A percentile compares a stretch with the other conserved stretches of the same genome.
phyloP scores from a whole-genome alignment of 306 rosid species.

The Pterocarpus macrocarpus region DNA sequence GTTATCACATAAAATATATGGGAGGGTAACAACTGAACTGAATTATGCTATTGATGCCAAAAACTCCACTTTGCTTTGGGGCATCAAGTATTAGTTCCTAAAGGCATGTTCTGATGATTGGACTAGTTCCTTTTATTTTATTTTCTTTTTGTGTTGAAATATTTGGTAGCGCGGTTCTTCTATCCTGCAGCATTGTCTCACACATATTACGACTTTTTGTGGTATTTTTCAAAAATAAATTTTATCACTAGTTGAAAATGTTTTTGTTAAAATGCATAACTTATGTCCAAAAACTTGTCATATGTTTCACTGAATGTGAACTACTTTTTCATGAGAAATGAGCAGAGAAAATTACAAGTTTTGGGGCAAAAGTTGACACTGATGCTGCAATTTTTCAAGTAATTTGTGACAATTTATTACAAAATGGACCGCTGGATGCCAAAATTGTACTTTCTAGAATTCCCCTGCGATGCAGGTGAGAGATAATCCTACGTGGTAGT shows the following conservation, averaged over 20 bases:
- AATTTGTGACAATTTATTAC: not conserved
- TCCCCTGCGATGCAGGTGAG: not conserved
- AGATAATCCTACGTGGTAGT: not conserved
- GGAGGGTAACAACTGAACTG: constrained; percentile 56
- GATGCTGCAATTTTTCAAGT: not conserved
- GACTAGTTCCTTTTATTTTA: not conserved
- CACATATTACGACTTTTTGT: constrained; percentile 17
- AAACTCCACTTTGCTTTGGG: constrained; percentile 79
- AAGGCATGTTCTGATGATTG: constrained; percentile 44
- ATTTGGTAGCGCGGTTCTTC: not conserved
- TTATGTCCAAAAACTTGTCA: not conserved
- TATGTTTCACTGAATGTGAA: constrained; percentile 2
- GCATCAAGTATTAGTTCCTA: constrained; percentile 71
- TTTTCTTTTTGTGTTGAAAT: constrained; percentile 10
- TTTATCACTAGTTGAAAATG: not conserved
- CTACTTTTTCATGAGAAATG: not conserved
- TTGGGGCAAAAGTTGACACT: not conserved
- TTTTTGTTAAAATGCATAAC: not conserved
- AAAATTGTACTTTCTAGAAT: not conserved
- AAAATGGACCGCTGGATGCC: not conserved
- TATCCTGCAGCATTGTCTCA: not conserved
- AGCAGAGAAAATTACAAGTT: not conserved
- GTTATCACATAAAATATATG: constrained; percentile 52
- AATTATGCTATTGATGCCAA: constrained; percentile 69
- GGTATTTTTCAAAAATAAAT: not conserved